Conservation (phyloP, 176 grass and related monocot species). For the Aegilops tauschii region DNA sequence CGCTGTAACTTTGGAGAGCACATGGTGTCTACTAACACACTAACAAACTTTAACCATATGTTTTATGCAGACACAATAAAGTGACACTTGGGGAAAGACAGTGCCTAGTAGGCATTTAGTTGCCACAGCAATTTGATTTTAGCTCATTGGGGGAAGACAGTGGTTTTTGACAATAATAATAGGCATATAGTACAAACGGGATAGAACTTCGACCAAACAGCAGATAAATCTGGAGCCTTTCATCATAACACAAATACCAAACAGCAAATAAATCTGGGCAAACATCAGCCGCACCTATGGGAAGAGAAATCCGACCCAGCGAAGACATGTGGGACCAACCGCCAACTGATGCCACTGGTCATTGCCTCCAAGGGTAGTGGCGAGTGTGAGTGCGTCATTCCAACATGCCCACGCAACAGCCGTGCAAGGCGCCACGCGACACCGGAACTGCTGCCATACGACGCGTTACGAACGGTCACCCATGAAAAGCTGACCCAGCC, state of each 20-base stretch:
- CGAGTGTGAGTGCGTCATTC: too few species aligned
- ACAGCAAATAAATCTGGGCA: not conserved
- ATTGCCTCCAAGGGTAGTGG: too few species aligned
- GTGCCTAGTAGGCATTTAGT: not conserved
- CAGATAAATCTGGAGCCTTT: not conserved
- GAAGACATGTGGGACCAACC: too few species aligned
- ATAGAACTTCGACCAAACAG: too few species aligned
- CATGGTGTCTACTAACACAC: not conserved
- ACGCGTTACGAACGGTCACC: too few species aligned
- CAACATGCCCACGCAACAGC: too few species aligned
- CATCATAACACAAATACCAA: not conserved
- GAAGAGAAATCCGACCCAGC: too few species aligned
- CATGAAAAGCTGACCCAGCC: too few species aligned
- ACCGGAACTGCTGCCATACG: too few species aligned
- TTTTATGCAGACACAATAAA: constrained; percentile 1
- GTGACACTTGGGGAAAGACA: not conserved
- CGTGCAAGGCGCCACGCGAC: too few species aligned
- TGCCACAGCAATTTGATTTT: not conserved
- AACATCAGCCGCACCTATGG: not conserved
- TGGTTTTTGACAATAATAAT: not conserved
- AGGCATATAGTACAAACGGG: not conserved
- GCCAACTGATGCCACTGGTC: too few species aligned
- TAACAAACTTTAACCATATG: not conserved
- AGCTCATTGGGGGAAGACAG: too few species aligned
- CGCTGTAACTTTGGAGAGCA: not conserved